Base-by-base conservation (phyloP, 2,329 filamentous ascomycete species). In the Xylariomycetidae sp. region DNA sequence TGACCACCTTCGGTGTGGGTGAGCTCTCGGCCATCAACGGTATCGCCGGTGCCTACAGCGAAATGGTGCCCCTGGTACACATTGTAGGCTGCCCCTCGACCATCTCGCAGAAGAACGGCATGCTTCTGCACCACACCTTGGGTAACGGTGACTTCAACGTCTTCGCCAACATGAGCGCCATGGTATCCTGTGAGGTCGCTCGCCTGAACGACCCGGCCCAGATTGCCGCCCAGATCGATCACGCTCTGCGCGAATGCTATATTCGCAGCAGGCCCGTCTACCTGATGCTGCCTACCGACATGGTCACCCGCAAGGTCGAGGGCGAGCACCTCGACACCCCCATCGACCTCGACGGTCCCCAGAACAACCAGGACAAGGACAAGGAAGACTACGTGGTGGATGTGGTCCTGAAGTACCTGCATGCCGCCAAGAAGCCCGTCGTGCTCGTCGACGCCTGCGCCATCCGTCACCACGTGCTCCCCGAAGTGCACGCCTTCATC, bases 371-470 rank as follows among this genome's bases (percentile, higher is more conserved):
- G 1, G 83, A 81, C 42, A 77, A 65, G 1, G 83, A 81, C 42
- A 77, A 75, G 39, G 87, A 93, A 58, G 72, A 86, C 42, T 88
- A 89, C 40, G 84, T 90, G n/a, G 83, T 93, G 8, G 76, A 85
- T 23, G 78, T 87, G 12, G 73, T 93, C 9, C 64, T 89, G 37
- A 80, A 79, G 56, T 82, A 80, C 48, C 72, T 94, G 18, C 73
- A 81, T 32, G 72, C 68, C 0, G 85, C 87, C 9, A 78, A 84
- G 58, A 77, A 76, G 36, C 87, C 88, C 3, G 66, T 92, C 24
- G 76, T 95, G 23, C 67, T 95, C 6, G 79, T 93, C 5, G 88
- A 95, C 57, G 85, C 84, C 20, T 92, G 86, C 50, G 82, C 85
- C 9, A 79, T 88, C 43, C 78, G 86, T 20, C 84, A 92, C 53